Evolutionary conservation across 140 eudicot species (phyloP), one percentile per base, ranked within the genome.

Genomic region (Anethum foeniculum): DNA sequence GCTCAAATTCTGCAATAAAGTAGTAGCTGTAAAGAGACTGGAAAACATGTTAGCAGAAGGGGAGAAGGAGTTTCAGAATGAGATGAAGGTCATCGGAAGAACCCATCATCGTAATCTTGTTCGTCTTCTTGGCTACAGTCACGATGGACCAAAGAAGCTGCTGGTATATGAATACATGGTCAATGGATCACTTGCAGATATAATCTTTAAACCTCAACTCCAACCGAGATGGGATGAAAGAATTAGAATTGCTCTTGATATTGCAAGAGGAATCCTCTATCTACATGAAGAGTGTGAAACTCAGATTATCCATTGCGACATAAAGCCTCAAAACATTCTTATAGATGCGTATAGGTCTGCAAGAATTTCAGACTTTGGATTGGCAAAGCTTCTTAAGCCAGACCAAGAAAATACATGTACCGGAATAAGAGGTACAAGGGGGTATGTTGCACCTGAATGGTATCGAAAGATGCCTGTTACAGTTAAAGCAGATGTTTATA

Each of bases 391-490:
- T 9, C 64, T 88, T 69, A 88, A 84, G 81, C 86, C 86, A 67
- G 88, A 88, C 71, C 96, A 90, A 83, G 87, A 87, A 1, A 88
- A 82, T 58, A 90, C 91, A 43, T 80, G 76, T 44, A 88, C 90
- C 0, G 84, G 88, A 78, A 82, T 88, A 41, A 84, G 89, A 88
- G 94, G 97, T 36, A 89, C 92, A 75, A 85, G 86, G 75, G 92
- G 94, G 27, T 89, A 91, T 69, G 68, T 85, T 25, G 93, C 96
- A 28, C 96, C 96, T 27, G 91, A 91, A 78, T 91, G 91, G 93
- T 84, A 82, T 46, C 71, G 82, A 27, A 91, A 85, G 54, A 78
- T 83, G 80, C 83, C 86, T 1, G 82, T 91, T 56, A 76, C 96
- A 4, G 89, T 88, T 39, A 91, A 91, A 76, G 92, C 84, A 52